Conservation (phyloP, 768 basidiomycete species). For the Leucocoprinus sp. region DNA sequence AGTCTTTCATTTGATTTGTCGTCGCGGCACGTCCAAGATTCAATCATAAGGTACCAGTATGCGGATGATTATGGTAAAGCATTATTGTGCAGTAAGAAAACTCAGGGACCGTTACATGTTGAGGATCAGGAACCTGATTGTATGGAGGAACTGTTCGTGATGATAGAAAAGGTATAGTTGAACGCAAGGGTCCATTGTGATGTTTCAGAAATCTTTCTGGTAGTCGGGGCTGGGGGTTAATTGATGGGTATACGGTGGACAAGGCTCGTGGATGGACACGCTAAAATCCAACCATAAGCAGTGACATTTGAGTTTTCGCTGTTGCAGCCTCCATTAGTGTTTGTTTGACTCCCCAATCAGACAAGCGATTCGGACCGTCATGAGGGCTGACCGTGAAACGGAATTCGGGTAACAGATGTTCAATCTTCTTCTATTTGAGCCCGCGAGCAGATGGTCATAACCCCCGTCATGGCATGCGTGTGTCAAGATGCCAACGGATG, state of each 20-base stretch:
- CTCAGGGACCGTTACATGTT: conserved; percentile 34
- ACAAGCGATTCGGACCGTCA: conserved; percentile 32
- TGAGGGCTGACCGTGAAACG: conserved; percentile 37
- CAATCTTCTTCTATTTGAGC: conserved; percentile 26
- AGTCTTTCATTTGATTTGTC: conserved; percentile 53
- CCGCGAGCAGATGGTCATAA: conserved; percentile 28
- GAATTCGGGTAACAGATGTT: conserved; percentile 36
- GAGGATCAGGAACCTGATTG: conserved; percentile 36
- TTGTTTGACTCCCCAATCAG: conserved; percentile 25
- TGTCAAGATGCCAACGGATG: conserved; percentile 23
- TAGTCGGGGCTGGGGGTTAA: conserved; percentile 23
- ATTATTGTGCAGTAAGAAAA: conserved; percentile 44
- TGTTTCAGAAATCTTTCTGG: conserved; percentile 34
- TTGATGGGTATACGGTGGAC: conserved; percentile 27
- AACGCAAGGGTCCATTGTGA: conserved; percentile 42
- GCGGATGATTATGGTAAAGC: conserved; percentile 50
- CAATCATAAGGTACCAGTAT: conserved; percentile 40
- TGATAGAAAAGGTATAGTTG: conserved; percentile 36
- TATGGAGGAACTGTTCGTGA: conserved; percentile 48
- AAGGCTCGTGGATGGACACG: conserved; percentile 30
- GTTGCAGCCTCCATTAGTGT: conserved; percentile 23
- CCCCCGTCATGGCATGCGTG: conserved; percentile 27
- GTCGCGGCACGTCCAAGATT: conserved; percentile 41
- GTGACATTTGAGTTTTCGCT: conserved; percentile 19
- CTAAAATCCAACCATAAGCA: conserved; percentile 30